Base-by-base conservation (phyloP, 495 filamentous ascomycete species). In the Daldinia decipiens region DNA sequence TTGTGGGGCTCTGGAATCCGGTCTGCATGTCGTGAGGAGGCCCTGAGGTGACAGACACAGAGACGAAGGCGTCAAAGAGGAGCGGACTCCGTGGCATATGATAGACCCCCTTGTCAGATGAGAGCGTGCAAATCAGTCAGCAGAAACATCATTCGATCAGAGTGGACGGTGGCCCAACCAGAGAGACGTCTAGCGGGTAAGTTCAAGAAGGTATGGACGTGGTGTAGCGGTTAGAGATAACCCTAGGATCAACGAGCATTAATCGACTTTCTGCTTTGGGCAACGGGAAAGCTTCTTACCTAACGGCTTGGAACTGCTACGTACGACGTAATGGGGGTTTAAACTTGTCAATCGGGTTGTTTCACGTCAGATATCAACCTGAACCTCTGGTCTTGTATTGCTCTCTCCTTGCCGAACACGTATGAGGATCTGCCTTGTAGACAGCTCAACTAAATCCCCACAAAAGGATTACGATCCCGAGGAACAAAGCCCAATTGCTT, bases 391-490 rank as follows among this genome's bases (percentile, higher is more conserved):
- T 57, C 3, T 24, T 32, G 50, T 53, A 53, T 64, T 50, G 31
- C 15, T 68, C 53, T 57, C 56, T 54, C 64, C 45, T 59, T 66
- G 70, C 61, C 65, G 65, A 73, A 73, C 65, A 73, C 70, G 70
- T 73, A 73, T 66, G 65, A 66, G 17, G 70, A 73, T 73, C 70
- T 73, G 52, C 70, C 70, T 62, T 51, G 57, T 73, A 73, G 61
- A 69, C 65, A 73, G 65, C 61, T 58, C 65, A 53, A 68, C 65
- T 29, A 19, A 6, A 73, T 73, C 70, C 65, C 70, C 70, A 73
- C 70, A 73, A 73, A 73, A 73, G 70, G 70, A 68, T 69, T 73
- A 65, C 62, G 52, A 58, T 73, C 51, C 70, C 70, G 65, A 59
- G 60, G 62, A 57, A 60, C 65, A 64, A 68, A 52, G 38, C 32